Evolutionary conservation across 768 basidiomycete genomes (phyloP), one percentile per base, ranked within the genome.

Genomic region (Megacollybia marginata): DNA sequence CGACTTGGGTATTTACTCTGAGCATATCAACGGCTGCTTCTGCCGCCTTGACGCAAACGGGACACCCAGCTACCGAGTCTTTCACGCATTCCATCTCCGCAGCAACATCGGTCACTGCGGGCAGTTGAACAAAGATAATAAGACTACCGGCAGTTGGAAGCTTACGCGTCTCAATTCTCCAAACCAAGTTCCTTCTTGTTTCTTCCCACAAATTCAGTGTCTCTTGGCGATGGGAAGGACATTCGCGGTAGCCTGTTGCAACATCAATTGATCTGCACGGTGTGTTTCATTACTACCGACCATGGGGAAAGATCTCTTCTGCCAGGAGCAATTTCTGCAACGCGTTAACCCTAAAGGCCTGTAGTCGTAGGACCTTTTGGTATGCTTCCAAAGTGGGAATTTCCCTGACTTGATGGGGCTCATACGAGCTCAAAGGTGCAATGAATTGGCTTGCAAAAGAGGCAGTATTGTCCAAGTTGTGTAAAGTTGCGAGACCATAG

Each of bases 281-380:
- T 23, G 18, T 13, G 31, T 18, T 18, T 40, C 38, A 28, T n/a
- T n/a, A n/a, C 13, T 36, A 56, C 62, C 52, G 48, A 72, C 83
- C 82, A 62, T 83, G 80, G 16, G 85, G 85, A 57, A 88, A 88
- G 42, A 88, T 70, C 33, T 81, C 76, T 57, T 86, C 83, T 18
- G 66, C 69, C 35, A 79, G 59, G 15, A 86, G 59, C 6, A 80
- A 64, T 23, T 72, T 69, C 43, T 74, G 73, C 44, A 88, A 61
- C 20, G 69, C 66, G 58, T 74, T 71, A 33, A 79, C 71, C 46
- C 85, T 76, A 51, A 73, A 64, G 48, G 72, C 70, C 53, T 88
- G 85, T 50, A 88, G 64, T 28, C 69, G 72, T 42, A 80, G 69
- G 23, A 88, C 66, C 52, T 75, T 70, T 56, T 88, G 85, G 57